Evolutionary conservation across 805 yeast genomes (phyloP), one percentile per base, ranked within the genome.

Genomic region (Kazachstania taianensis): DNA sequence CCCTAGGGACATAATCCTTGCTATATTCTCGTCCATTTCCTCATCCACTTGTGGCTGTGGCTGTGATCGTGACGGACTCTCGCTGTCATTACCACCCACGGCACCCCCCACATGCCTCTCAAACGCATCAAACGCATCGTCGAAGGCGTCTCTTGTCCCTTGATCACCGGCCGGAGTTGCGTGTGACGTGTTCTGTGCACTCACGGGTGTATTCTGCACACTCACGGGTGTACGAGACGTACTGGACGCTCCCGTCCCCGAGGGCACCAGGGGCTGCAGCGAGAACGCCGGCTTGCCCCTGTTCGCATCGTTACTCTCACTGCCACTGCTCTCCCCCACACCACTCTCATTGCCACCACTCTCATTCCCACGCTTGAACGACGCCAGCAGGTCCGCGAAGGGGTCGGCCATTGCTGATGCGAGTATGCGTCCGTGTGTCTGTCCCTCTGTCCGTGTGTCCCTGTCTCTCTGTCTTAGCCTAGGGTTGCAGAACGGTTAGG

Each of bases 351-450:
- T 3, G 25, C 25, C 25, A n/a, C 12, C 12, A n/a, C 12, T 22
- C 25, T 22, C 12, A 22, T 3, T 22, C 8, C 25, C 45, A 5
- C 45, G 44, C 31, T 53, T 49, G 16, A 59, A 58, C 7, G 61
- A 49, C 20, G 52, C 47, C 36, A 68, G 48, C 19, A 68, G 51
- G 41, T 63, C 61, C 2, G 72, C 72, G 60, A 68, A 68, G 16
- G 67, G 57, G 43, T 67, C 72, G n/a, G 48, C 30, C 52, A 48
- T 48, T 4, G 12, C 17, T 9, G n/a, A n/a, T n/a, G n/a, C n/a
- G n/a, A n/a, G n/a, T n/a, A n/a, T n/a, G n/a, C n/a, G n/a, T n/a
- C n/a, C n/a, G n/a, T n/a, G n/a, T n/a, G n/a, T n/a, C n/a, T n/a
- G n/a, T n/a, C n/a, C n/a, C n/a, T n/a, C n/a, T n/a, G n/a, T n/a